phyloP scores from a whole-genome alignment of 2,329 filamentous ascomycete species.

The Trichoderma atroviride region DNA sequence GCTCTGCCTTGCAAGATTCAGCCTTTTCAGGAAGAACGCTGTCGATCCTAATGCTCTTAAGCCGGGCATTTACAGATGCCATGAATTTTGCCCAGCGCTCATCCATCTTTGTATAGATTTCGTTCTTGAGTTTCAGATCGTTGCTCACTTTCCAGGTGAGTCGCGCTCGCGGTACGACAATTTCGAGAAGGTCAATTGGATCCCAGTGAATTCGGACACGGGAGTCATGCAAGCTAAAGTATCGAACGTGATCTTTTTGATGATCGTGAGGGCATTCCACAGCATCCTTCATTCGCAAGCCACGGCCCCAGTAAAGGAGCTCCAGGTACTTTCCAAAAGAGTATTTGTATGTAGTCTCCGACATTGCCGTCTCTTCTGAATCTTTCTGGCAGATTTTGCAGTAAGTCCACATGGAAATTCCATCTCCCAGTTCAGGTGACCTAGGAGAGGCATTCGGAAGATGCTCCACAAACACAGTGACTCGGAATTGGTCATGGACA shows the following conservation, averaged over 20 bases:
- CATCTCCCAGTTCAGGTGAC: constrained; percentile 52
- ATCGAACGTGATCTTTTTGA: constrained; percentile 87
- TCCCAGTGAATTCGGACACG: constrained; percentile 91
- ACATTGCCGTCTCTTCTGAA: constrained; percentile 88
- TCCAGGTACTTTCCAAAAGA: constrained; percentile 99
- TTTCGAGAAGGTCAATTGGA: constrained; percentile 87
- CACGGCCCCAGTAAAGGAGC: constrained; percentile 91
- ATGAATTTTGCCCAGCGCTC: constrained; percentile 86
- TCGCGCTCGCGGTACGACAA: constrained; percentile 84
- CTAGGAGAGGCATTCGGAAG: constrained; percentile 48
- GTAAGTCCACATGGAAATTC: constrained; percentile 96
- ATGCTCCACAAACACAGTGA: constrained; percentile 83
- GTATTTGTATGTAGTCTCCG: constrained; percentile 93
- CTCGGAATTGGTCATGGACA: constrained; percentile 91
- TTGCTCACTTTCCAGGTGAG: constrained; percentile 98
- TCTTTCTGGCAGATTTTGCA: constrained; percentile 92
- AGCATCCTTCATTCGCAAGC: constrained; percentile 72
- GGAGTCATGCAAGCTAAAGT: constrained; percentile 86
- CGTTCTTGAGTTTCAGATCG: constrained; percentile 89
- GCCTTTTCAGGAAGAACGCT: constrained; percentile 86
- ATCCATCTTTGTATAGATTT: constrained; percentile 80
- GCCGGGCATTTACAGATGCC: constrained; percentile 76
- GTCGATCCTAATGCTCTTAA: constrained; percentile 88
- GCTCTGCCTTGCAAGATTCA: constrained; percentile 78
- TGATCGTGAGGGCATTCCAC: constrained; percentile 84